A percentile compares a stretch with the other conserved stretches of the same genome.
phyloP scores from a whole-genome alignment of 345 rosid genomes.

The Ricinus communis region DNA sequence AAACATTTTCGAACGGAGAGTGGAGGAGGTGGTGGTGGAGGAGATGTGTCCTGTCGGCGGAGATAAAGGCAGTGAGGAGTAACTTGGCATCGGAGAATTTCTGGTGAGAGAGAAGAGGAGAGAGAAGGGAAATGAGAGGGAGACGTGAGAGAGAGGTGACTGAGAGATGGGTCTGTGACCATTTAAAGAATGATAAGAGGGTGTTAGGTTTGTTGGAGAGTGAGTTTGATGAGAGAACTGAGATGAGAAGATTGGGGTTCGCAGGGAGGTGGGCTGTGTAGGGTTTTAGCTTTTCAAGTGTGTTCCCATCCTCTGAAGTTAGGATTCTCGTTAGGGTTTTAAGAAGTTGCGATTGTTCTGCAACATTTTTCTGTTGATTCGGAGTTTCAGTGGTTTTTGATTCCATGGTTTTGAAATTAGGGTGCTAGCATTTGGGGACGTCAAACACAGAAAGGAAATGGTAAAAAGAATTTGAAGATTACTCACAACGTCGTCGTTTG shows the following conservation, averaged over 20 bases:
- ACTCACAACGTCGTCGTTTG: too few species aligned
- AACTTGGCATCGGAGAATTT: slow-evolving; percentile 66
- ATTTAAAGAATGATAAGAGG: slow-evolving; percentile 59
- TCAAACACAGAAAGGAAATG: too few species aligned
- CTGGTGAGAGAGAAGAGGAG: slow-evolving; percentile 45
- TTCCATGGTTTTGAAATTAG: background rate
- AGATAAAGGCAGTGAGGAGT: slow-evolving; percentile 57
- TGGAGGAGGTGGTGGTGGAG: slow-evolving; percentile 56
- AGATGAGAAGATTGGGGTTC: slow-evolving; percentile 39
- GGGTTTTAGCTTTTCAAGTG: slow-evolving; percentile 47
- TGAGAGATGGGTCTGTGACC: slow-evolving; percentile 48
- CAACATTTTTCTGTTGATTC: slow-evolving; percentile 13
- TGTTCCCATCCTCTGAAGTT: slow-evolving; percentile 25
- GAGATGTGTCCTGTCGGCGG: slow-evolving; percentile 43
- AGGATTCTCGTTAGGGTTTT: slow-evolving; percentile 46
- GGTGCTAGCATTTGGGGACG: slow-evolving; percentile 59
- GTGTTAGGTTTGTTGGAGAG: slow-evolving; percentile 43
- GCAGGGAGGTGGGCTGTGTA: slow-evolving; percentile 50
- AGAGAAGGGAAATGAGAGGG: slow-evolving; percentile 61
- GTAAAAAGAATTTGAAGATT: too few species aligned
- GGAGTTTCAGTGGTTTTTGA: too few species aligned
- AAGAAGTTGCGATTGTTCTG: slow-evolving; percentile 32
- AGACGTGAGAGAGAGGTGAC: slow-evolving; percentile 36
- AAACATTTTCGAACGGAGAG: slow-evolving; percentile 19
- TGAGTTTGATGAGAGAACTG: slow-evolving; percentile 52